Conservation (phyloP, 2,329 filamentous ascomycete species). For the Penicillium crustosum region DNA sequence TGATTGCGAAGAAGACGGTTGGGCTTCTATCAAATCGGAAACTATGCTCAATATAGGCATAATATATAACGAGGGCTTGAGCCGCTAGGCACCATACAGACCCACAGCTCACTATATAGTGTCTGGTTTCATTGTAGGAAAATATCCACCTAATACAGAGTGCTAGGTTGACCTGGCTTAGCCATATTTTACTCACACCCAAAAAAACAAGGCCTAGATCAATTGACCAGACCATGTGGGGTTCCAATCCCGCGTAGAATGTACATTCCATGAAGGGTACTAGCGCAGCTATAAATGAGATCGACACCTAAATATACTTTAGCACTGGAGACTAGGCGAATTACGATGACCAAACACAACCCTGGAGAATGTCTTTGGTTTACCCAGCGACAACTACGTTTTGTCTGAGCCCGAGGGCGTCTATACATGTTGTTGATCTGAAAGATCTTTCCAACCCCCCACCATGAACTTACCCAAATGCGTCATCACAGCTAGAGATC, state of each 20-base stretch:
- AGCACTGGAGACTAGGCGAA: background rate
- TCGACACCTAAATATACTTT: background rate
- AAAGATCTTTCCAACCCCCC: background rate
- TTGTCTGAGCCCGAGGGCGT: background rate
- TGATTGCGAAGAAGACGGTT: background rate
- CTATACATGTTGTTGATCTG: background rate
- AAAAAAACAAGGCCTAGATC: background rate
- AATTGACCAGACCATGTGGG: background rate
- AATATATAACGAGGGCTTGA: background rate
- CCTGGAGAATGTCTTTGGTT: background rate
- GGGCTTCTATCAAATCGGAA: background rate
- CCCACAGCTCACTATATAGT: background rate
- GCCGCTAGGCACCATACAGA: background rate
- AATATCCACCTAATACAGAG: background rate
- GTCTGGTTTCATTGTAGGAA: background rate
- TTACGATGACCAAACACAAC: background rate
- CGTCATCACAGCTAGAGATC: background rate
- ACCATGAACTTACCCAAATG: conserved; percentile 1
- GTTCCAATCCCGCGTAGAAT: background rate
- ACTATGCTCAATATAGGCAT: background rate
- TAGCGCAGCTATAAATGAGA: background rate
- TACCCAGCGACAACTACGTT: background rate
- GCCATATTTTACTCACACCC: background rate
- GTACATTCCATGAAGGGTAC: background rate
- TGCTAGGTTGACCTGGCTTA: background rate